A percentile compares a stretch with the other conserved stretches of the same genome.
Conservation (phyloP, 495 filamentous ascomycete species). For the Penicillium macrosclerotiorum region DNA sequence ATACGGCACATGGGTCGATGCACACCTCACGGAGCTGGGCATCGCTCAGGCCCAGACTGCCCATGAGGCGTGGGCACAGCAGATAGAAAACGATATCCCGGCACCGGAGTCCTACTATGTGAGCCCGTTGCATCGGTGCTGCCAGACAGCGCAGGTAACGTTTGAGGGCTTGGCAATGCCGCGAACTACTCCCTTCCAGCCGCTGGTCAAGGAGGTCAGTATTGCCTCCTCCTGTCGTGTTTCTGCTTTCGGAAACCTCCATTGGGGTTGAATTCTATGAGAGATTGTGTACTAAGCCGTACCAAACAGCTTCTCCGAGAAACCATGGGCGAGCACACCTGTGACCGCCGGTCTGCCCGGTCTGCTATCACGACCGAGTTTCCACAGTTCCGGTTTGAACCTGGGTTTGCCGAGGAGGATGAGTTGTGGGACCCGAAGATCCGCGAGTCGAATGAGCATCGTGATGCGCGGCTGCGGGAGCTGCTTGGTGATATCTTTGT, state of each 20-base stretch:
- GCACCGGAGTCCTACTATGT: conserved; percentile 67
- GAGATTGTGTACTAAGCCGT: too few relatives aligned
- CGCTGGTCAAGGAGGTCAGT: conserved; percentile 64
- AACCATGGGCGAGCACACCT: conserved; percentile 74
- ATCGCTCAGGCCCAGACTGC: conserved; percentile 61
- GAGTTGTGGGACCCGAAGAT: conserved; percentile 52
- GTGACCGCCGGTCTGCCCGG: conserved; percentile 66
- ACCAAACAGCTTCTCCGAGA: conserved; percentile 59
- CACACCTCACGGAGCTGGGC: conserved; percentile 64
- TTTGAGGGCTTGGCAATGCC: conserved; percentile 58
- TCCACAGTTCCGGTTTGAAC: conserved; percentile 62
- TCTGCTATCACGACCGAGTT: conserved; percentile 56
- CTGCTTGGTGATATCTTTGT: conserved; percentile 66
- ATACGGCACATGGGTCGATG: conserved; percentile 67
- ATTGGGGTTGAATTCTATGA: too few relatives aligned
- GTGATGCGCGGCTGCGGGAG: conserved; percentile 51
- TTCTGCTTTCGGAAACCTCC: too few relatives aligned
- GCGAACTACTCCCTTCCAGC: conserved; percentile 51
- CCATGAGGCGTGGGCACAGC: conserved; percentile 60
- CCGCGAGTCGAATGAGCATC: conserved; percentile 55
- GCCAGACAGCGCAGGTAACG: conserved; percentile 61
- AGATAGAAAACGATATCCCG: conserved; percentile 57
- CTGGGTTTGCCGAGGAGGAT: conserved; percentile 62
- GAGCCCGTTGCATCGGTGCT: conserved; percentile 70
- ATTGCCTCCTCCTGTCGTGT: background rate